These are phyloP conservation scores for Kwoniella dendrophila DNA, from an alignment of 768 basidiomycete genomes.

Conservation along the genomic window DNA sequence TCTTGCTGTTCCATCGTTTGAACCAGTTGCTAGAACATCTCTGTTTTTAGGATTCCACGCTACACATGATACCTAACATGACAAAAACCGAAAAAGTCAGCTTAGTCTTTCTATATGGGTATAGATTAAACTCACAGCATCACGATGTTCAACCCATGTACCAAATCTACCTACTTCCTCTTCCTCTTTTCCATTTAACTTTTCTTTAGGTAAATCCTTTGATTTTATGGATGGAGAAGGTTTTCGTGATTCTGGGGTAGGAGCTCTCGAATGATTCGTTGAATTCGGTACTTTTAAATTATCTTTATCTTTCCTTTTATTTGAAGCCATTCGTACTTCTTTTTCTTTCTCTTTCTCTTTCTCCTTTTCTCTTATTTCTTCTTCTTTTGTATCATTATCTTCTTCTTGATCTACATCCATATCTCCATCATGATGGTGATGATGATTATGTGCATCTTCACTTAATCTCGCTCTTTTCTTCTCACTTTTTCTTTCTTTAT, in stretches of 20 bases:
- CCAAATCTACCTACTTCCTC: constrained; percentile 23
- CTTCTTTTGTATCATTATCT: constrained; percentile 15
- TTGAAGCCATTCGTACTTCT: too few species aligned
- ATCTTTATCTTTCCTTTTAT: constrained; percentile 19
- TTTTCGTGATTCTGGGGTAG: constrained; percentile 8
- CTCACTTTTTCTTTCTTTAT: constrained; percentile 18
- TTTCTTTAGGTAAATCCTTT: constrained; percentile 8
- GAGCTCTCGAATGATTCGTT: constrained; percentile 2
- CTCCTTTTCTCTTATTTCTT: constrained; percentile 20
- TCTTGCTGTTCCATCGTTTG: constrained; percentile 41
- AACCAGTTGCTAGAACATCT: constrained; percentile 44
- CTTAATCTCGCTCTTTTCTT: constrained; percentile 9
- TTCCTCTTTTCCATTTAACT: not conserved
- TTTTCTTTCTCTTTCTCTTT: constrained; percentile 22
- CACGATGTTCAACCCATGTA: constrained; percentile 33
- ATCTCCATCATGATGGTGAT: too few species aligned
- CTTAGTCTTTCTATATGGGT: not conserved
- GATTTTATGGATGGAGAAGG: constrained; percentile 10
- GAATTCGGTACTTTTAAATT: constrained; percentile 9
- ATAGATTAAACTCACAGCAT: constrained; percentile 32
- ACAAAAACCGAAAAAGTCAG: not conserved
- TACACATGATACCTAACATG: constrained; percentile 38
- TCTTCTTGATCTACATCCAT: constrained; percentile 4
- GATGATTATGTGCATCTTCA: constrained; percentile 17
- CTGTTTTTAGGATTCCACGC: constrained; percentile 52